These are phyloP conservation scores for Herpetomonas samuelpessoai DNA, from an alignment of 208 protist species.

Conservation along the genomic window DNA sequence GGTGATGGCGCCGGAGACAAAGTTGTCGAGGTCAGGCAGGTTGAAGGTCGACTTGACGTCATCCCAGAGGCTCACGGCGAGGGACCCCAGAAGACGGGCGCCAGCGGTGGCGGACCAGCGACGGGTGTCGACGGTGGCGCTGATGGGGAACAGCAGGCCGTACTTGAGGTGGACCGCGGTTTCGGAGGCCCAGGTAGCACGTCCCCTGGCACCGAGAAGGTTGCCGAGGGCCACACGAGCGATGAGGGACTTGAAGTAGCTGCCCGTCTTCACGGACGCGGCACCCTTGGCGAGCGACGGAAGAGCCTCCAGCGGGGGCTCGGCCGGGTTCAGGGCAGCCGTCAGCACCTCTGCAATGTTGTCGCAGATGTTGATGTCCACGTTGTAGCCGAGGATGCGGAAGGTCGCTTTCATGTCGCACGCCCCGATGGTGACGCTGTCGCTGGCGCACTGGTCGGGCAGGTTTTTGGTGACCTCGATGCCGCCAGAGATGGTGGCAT, in stretches of 20 bases:
- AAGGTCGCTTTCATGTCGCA: not conserved
- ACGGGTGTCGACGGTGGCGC: not conserved
- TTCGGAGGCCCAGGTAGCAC: not conserved
- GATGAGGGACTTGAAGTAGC: slow-evolving; percentile 2
- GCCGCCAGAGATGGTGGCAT: not conserved
- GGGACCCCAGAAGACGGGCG: not conserved
- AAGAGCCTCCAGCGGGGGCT: not conserved
- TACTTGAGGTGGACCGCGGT: slow-evolving; percentile 1
- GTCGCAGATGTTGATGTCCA: not conserved
- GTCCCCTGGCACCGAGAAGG: not conserved
- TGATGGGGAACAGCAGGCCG: not conserved
- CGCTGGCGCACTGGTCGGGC: not conserved
- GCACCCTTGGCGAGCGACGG: slow-evolving; percentile 3
- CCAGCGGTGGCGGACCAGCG: not conserved
- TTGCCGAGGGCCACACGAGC: not conserved
- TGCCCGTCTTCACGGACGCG: not conserved
- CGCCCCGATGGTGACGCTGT: not conserved
- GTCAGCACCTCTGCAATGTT: not conserved
- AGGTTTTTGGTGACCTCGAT: not conserved
- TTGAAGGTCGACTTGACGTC: not conserved
- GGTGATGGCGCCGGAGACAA: not conserved
- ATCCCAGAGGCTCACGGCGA: not conserved
- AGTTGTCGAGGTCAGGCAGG: not conserved
- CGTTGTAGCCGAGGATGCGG: not conserved
- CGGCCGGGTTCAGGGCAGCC: not conserved